phyloP scores from a whole-genome alignment of 805 yeast genomes.

The Suhomyces sp. region DNA sequence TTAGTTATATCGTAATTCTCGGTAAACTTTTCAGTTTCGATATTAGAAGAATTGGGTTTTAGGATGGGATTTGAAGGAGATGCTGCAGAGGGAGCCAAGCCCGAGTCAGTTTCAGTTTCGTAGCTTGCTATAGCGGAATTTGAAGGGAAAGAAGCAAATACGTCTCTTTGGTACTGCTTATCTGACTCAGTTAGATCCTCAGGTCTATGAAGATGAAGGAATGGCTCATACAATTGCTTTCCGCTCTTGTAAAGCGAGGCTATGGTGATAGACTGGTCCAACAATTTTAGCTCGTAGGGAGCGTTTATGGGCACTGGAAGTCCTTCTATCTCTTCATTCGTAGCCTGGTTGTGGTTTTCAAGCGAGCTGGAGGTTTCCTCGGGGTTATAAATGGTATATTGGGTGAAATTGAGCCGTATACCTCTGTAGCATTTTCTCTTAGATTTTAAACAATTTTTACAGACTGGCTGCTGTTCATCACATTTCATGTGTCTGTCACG shows the following conservation, averaged over 20 bases:
- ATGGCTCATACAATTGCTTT: slow-evolving; percentile 27
- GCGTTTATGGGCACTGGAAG: neutral
- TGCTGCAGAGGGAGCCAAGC: neutral
- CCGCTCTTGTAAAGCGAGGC: slow-evolving; percentile 41
- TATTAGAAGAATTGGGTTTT: neutral
- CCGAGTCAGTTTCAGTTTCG: neutral
- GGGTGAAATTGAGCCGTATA: slow-evolving; percentile 44
- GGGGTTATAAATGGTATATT: slow-evolving; percentile 38
- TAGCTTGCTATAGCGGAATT: neutral
- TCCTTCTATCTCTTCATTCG: neutral
- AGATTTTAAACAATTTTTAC: slow-evolving; percentile 54
- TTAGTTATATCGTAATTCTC: slow-evolving; percentile 28
- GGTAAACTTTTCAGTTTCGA: slow-evolving; percentile 13
- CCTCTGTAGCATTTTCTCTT: slow-evolving; percentile 49
- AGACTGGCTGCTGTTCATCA: slow-evolving; percentile 61
- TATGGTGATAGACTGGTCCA: slow-evolving; percentile 44
- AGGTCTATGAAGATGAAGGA: slow-evolving; percentile 27
- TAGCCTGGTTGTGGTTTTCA: slow-evolving; percentile 3
- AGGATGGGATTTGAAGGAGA: neutral
- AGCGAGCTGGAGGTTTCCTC: slow-evolving; percentile 8
- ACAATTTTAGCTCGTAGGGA: slow-evolving; percentile 16
- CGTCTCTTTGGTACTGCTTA: slow-evolving; percentile 24
- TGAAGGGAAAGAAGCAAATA: slow-evolving; percentile 12
- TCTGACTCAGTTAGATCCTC: slow-evolving; percentile 35
- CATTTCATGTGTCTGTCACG: slow-evolving; percentile 67